These are phyloP conservation scores for Chrysoporthe puriensis DNA, from an alignment of 2,329 filamentous ascomycete species.

Conservation along the genomic window DNA sequence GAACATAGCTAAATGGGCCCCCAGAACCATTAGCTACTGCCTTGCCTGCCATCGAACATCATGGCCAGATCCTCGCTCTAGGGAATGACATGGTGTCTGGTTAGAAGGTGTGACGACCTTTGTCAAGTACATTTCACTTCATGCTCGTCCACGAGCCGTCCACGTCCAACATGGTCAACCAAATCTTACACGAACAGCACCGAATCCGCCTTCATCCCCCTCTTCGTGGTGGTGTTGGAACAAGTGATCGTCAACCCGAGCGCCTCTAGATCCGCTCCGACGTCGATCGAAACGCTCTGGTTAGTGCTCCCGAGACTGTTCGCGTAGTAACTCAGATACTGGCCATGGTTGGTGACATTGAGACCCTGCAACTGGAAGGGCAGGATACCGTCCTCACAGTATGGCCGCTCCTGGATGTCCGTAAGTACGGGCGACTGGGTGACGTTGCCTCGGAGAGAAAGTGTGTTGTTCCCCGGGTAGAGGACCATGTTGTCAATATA, in stretches of 20 bases:
- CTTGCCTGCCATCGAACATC: conserved; percentile 5
- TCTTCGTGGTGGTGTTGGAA: conserved; percentile 14
- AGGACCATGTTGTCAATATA: conserved; percentile 63
- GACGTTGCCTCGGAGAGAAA: conserved; percentile 58
- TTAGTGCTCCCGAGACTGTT: conserved; percentile 56
- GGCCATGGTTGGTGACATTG: conserved; percentile 53
- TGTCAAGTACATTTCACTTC: neutral
- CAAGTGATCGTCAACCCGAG: conserved; percentile 24
- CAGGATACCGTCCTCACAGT: conserved; percentile 58
- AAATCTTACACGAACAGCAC: neutral
- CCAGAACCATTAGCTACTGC: neutral
- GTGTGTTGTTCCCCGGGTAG: conserved; percentile 60
- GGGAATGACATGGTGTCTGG: neutral
- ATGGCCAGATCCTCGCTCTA: neutral
- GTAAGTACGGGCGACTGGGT: conserved; percentile 53
- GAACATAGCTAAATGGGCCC: neutral
- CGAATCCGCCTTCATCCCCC: neutral
- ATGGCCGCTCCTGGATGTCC: conserved; percentile 45
- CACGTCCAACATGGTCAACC: neutral
- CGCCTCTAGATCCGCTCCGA: conserved; percentile 46
- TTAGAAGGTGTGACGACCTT: neutral
- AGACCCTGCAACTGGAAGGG: conserved; percentile 59
- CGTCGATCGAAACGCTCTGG: conserved; percentile 56
- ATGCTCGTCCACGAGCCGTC: neutral
- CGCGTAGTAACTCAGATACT: conserved; percentile 59